Evolutionary conservation across 768 basidiomycete genomes (phyloP).

Genomic region (Calocera viscosa): DNA sequence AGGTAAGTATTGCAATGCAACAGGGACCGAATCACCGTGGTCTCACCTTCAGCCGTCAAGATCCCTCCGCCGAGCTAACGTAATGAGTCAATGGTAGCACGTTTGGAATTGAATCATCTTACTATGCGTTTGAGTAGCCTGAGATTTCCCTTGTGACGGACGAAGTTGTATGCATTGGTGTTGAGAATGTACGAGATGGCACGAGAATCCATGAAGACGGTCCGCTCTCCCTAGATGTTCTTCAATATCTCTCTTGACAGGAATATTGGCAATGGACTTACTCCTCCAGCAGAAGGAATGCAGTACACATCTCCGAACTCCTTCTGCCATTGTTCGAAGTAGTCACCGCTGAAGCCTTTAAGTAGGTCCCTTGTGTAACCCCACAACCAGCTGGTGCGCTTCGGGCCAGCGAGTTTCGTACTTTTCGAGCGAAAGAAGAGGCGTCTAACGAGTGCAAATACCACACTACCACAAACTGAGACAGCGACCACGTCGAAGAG

Average conservation of each 20-base stretch:
- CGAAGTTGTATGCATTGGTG: slow-evolving; percentile 1
- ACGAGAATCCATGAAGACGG: neutral
- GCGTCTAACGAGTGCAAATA: neutral
- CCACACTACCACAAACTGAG: neutral
- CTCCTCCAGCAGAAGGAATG: neutral
- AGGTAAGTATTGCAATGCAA: too few relatives aligned
- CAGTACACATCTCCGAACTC: neutral
- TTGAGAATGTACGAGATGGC: neutral
- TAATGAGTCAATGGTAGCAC: too few relatives aligned
- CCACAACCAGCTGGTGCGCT: neutral
- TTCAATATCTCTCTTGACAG: too few relatives aligned
- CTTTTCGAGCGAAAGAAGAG: neutral
- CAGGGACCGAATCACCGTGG: too few relatives aligned
- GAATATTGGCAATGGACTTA: neutral
- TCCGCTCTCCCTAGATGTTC: neutral
- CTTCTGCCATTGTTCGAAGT: slow-evolving; percentile 3
- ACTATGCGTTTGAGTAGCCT: neutral
- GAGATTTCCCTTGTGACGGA: neutral
- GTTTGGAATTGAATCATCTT: neutral
- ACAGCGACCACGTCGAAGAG: neutral
- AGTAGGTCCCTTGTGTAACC: neutral
- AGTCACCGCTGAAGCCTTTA: neutral
- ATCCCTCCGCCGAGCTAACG: neutral
- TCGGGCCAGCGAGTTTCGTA: neutral
- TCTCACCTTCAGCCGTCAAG: neutral